These are phyloP conservation scores for Volvox carteri DNA, from an alignment of 163 green algal species.

Conservation along the genomic window DNA sequence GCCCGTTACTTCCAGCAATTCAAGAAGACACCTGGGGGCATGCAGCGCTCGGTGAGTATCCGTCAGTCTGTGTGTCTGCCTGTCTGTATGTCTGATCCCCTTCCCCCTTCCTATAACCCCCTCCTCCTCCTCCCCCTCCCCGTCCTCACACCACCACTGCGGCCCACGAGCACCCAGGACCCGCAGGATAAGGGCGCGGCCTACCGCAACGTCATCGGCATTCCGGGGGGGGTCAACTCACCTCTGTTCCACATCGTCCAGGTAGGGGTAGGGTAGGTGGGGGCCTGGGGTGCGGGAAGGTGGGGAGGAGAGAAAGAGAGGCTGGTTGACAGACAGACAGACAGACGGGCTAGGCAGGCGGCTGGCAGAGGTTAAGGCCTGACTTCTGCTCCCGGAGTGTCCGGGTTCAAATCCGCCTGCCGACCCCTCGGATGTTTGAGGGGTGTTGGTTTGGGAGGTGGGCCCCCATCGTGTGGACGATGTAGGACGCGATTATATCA, in stretches of 20 bases:
- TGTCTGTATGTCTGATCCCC: not conserved
- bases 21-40: conserved; percentile 38
- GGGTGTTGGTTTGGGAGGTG: no score
- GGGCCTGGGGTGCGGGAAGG: no score
- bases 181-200: conserved; percentile 85
- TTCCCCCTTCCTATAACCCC: not conserved
- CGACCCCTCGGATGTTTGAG: no score
- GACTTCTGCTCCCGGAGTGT: no score
- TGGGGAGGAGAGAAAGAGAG: no score
- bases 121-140: not conserved
- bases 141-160: not conserved
- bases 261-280: conserved; percentile 48
- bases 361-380: no score
- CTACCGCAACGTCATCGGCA: conserved; percentile 89
- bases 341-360: no score
- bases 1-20: conserved; percentile 90
- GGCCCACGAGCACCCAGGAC: conserved; percentile 64
- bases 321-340: no score
- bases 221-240: conserved; percentile 83
- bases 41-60: conserved; percentile 56
- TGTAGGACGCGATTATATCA: no score
- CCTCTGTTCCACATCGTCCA: conserved; percentile 79
- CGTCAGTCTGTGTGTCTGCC: not conserved
- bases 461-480: no score
- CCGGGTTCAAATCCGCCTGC: no score